Evolutionary conservation across 306 rosid species (phyloP).

Genomic region (Fragaria vesca): DNA sequence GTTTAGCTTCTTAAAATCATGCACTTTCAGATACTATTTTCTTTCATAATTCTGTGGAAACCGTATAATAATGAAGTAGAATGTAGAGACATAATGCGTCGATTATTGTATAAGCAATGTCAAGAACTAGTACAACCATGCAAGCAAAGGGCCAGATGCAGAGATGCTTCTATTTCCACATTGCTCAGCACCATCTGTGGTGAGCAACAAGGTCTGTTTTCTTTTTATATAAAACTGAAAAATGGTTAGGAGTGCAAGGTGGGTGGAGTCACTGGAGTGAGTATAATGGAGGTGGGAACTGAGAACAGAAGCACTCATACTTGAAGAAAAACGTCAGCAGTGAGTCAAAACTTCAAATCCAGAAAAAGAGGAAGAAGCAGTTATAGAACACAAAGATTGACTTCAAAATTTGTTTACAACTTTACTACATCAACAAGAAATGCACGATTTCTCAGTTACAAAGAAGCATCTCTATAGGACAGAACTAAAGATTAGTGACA

Average conservation of each 20-base stretch:
- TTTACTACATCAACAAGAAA: neutral
- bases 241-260: neutral
- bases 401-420: neutral
- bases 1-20: neutral
- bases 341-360: neutral
- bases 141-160: neutral
- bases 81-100: neutral
- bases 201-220: neutral
- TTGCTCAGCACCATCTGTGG: neutral
- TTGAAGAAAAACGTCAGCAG: neutral
- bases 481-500: neutral
- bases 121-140: neutral
- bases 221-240: neutral
- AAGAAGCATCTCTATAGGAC: neutral
- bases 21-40: neutral
- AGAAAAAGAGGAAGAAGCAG: slow-evolving; percentile 1
- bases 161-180: neutral
- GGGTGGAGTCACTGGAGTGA: neutral
- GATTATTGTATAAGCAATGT: neutral
- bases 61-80: neutral
- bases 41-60: neutral
- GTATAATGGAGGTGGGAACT: slow-evolving; percentile 4
- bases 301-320: neutral
- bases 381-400: neutral
- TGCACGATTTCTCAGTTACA: neutral